Evolutionary conservation across 305 asterid genomes (phyloP).

Genomic region (Fraxinus sp.): DNA sequence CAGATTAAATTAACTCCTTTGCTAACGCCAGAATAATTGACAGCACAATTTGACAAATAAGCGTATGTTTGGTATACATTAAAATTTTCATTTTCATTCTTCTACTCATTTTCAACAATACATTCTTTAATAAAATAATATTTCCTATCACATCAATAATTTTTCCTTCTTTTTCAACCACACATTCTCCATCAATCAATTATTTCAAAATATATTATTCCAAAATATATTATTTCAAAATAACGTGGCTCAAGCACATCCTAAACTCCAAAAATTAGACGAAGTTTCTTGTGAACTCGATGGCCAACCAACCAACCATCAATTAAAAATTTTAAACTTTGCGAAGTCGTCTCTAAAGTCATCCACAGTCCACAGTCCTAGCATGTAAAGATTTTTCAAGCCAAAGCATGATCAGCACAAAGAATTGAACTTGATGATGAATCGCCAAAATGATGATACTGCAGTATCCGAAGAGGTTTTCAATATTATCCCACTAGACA

Average conservation of each 20-base stretch:
- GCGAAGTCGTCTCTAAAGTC: neutral
- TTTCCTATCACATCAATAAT: too few species aligned
- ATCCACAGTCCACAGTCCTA: neutral
- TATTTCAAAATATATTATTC: too few species aligned
- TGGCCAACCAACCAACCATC: neutral
- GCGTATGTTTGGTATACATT: too few species aligned
- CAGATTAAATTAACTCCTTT: too few species aligned
- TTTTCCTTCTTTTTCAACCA: too few species aligned
- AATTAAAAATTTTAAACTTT: too few species aligned
- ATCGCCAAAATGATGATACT: neutral
- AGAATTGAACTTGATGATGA: neutral
- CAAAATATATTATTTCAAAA: too few species aligned
- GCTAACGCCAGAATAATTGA: neutral
- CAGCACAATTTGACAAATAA: neutral
- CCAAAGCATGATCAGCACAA: neutral
- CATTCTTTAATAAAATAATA: too few species aligned
- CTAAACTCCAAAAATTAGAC: neutral
- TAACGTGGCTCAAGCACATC: too few species aligned
- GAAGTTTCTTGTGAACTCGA: neutral
- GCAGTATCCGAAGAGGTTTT: slow-evolving; percentile 42
- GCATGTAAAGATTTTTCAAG: neutral
- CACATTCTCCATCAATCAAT: too few species aligned
- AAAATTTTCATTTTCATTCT: too few species aligned
- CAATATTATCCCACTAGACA: slow-evolving; percentile 82
- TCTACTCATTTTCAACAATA: too few species aligned